These are phyloP conservation scores for Acorus calamus DNA, from an alignment of 106 monocot species.

Conservation along the genomic window DNA sequence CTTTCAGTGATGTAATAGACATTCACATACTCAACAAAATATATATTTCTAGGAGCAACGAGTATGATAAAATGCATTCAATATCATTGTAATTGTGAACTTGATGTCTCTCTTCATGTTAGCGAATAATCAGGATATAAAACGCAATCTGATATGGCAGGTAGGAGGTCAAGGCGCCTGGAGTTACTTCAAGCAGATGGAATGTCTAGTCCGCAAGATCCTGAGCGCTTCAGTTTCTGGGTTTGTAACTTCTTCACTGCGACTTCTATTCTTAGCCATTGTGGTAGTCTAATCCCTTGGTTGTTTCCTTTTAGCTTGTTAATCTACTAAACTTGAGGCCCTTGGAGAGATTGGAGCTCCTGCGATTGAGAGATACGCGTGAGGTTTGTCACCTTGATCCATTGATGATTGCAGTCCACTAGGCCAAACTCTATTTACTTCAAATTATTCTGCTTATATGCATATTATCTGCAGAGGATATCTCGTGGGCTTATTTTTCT, in stretches of 20 bases:
- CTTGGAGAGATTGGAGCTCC: conserved; percentile 43
- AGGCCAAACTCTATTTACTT: too few species aligned
- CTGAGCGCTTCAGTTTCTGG: conserved; percentile 88
- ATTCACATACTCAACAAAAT: too few species aligned
- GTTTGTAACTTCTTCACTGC: conserved; percentile 18
- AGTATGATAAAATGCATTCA: too few species aligned
- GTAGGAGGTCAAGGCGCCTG: conserved; percentile 45
- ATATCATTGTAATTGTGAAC: too few species aligned
- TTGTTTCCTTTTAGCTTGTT: conserved; percentile 36
- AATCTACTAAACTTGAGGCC: conserved; percentile 60
- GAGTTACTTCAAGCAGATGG: conserved; percentile 44
- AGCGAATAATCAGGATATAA: not conserved
- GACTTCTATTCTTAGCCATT: not conserved
- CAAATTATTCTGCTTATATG: too few species aligned
- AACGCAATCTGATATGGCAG: conserved; percentile 11
- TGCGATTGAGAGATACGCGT: conserved; percentile 58
- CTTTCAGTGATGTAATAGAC: too few species aligned
- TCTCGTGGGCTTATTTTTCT: conserved; percentile 30
- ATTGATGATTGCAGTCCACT: not conserved
- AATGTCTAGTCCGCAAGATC: conserved; percentile 63
- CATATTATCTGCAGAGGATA: conserved; percentile 48
- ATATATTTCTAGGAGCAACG: too few species aligned
- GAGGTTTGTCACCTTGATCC: conserved; percentile 21
- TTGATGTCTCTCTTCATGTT: too few species aligned
- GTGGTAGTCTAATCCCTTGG: not conserved